Evolutionary conservation across 768 basidiomycete species (phyloP), one percentile per base, ranked within the genome.

Genomic region (Pholiota conissans): DNA sequence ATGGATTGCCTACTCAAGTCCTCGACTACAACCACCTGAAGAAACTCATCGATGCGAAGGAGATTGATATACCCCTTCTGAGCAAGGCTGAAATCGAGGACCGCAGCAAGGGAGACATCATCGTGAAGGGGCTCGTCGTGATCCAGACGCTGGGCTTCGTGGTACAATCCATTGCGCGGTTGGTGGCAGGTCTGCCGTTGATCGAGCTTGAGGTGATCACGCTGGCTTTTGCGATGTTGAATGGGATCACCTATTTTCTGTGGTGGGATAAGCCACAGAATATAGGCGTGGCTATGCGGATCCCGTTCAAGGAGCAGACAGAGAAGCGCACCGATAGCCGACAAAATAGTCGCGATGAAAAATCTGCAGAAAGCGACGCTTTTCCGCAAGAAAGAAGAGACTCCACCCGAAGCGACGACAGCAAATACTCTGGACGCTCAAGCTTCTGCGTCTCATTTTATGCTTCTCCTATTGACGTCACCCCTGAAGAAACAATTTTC

Each of bases 111-210:
- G 69, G 64, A 0, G 68, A 76, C 27, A 30, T 47, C 14, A 42
- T 76, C 4, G 47, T 69, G 3, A 77, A 76, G 56, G 55, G 45
- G 0, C 24, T 77, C 13, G 68, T 67, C 27, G 13, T 72, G 14
- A 13, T 71, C 6, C 76, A 77, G 55, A 67, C 68, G 5, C 20
- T 51, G 3, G 75, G 73, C 71, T 76, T 76, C 58, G 58, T 68
- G 20, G 3, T 66, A 28, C 68, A 71, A 26, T 68, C 63, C 30
- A 60, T 71, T n/a, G 61, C 65, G 2, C 68, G 75, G 8, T 45
- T 32, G 10, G 45, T 26, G 0, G 56, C 64, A 22, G 45, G 56
- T 0, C 64, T 75, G 10, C 62, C 66, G 0, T 47, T 76, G 2
- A 71, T 68, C 2, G 67, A 72, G 28, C 65, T 77, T 3, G 73